Conservation (phyloP, 176 grass and related monocot genomes). For the Triticum monococcum region DNA sequence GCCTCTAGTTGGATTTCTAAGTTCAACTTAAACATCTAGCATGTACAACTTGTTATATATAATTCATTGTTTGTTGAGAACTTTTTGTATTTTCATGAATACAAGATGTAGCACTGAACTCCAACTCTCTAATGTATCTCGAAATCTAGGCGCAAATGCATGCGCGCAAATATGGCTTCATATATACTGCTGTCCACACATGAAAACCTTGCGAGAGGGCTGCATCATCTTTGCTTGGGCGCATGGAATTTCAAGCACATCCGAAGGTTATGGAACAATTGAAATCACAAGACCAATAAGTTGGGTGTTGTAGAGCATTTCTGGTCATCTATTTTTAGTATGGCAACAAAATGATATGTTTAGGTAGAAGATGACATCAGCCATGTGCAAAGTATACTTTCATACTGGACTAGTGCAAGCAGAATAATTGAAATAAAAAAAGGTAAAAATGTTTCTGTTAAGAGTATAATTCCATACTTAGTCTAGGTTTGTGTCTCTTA, state of each 20-base stretch:
- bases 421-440: constrained; percentile 8
- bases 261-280: neutral
- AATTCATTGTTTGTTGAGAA: neutral
- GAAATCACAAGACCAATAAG: neutral
- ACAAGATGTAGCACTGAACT: neutral
- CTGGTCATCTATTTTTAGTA: neutral
- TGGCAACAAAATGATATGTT: neutral
- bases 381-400: constrained; percentile 3
- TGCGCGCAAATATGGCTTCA: neutral
- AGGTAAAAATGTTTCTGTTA: neutral
- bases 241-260: neutral
- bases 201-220: neutral
- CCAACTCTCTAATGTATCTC: neutral
- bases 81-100: neutral
- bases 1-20: neutral
- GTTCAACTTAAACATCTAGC: neutral
- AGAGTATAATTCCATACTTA: neutral
- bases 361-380: constrained; percentile 1
- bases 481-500: neutral
- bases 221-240: neutral
- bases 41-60: neutral
- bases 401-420: neutral
- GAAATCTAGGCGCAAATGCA: neutral
- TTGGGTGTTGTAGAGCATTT: neutral
- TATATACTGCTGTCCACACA: neutral